Base-by-base conservation (phyloP, 192 early-diverging fungal genomes). In the Dissophora globulifera region DNA sequence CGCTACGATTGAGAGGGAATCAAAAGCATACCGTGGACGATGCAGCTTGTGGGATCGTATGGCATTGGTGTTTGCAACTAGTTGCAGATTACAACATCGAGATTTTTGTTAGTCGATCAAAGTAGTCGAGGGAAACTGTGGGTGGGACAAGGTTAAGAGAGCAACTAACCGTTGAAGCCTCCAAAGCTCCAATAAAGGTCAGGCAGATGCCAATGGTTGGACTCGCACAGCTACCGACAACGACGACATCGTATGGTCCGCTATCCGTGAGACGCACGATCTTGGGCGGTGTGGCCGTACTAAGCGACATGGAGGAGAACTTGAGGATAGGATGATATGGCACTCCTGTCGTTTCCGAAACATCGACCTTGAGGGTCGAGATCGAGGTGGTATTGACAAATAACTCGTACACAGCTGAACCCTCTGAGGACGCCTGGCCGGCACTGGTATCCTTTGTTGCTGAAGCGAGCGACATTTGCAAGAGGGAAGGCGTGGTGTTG, bases 1-100 rank as follows among this genome's bases (percentile, higher is more conserved):
- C 23, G 19, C 7, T 27, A 51, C 23, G 10, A 12, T 26, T 22
- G 29, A 51, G 7, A 22, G 19, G 23, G 29, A 51, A 10, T 22
- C 29, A 27, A 10, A 25, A 4, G 35, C 43, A 15, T 58, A 49
- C 58, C 46, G 32, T 19, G 31, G 35, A 25, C 23, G 27, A 35
- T 49, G 23, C 58, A 60, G n/a, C 45, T 49, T 26, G 29, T 35
- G 16, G 58, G 58, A 22, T 60, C 46, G 35, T 60, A 60, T 31
- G 43, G 30, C 20, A 60, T 49, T 7, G 16, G 30, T 9, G 46
- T 60, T 11, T 2, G 4, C 4, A 33, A 13, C 58, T 60, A 56
- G 26, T 52, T 26, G 43, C 26, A 32, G 56, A 12, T 29, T 47
- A 60, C 58, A 38, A 26, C 4, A 13, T 19, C 13, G 8, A 13